Percentiles rank a stretch among this genome's conserved stretches.
These are phyloP conservation scores for Henckelia pumila DNA, from an alignment of 257 asterid species.

Conservation along the genomic window DNA sequence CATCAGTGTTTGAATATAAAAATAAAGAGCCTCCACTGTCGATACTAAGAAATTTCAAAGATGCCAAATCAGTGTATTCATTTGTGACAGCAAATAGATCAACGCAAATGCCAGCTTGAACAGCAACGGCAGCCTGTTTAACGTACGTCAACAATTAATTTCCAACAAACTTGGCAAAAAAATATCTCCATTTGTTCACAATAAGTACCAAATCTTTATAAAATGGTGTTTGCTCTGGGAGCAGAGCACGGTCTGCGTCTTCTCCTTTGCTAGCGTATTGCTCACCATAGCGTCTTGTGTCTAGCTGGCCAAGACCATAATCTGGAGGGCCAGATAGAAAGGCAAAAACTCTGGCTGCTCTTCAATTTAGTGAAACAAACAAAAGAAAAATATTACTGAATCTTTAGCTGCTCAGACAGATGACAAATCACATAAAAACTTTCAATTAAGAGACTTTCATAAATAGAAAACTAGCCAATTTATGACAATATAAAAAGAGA, in stretches of 20 bases:
- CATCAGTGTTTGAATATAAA: conserved; percentile 87
- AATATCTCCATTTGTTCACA: conserved; percentile 19
- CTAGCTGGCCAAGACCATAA: conserved; percentile 96
- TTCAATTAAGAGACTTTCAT: conserved; percentile 2
- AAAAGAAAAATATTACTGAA: conserved; percentile 29
- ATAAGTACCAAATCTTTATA: conserved; percentile 85
- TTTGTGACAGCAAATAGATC: conserved; percentile 97
- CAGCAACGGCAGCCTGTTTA: conserved; percentile 96
- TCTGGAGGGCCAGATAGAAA: conserved; percentile 97
- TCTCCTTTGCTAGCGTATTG: conserved; percentile 99
- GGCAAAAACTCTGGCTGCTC: conserved; percentile 92
- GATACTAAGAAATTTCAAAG: conserved; percentile 92
- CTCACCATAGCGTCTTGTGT: conserved; percentile 94
- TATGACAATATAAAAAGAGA: not conserved
- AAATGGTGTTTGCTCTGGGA: conserved; percentile 96
- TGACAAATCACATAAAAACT: conserved; percentile 23
- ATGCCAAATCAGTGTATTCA: conserved; percentile 97
- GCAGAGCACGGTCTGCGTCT: conserved; percentile 98
- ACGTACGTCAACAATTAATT: conserved; percentile 34
- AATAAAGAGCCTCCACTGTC: conserved; percentile 98
- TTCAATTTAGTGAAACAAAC: conserved; percentile 32
- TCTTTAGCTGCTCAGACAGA: conserved; percentile 21
- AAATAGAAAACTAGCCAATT: conserved; percentile 21
- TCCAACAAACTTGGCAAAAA: conserved; percentile 24
- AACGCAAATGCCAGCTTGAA: conserved; percentile 97